Conservation (phyloP, 1,284 basidiomycete species). For the Heterobasidion parviporum region DNA sequence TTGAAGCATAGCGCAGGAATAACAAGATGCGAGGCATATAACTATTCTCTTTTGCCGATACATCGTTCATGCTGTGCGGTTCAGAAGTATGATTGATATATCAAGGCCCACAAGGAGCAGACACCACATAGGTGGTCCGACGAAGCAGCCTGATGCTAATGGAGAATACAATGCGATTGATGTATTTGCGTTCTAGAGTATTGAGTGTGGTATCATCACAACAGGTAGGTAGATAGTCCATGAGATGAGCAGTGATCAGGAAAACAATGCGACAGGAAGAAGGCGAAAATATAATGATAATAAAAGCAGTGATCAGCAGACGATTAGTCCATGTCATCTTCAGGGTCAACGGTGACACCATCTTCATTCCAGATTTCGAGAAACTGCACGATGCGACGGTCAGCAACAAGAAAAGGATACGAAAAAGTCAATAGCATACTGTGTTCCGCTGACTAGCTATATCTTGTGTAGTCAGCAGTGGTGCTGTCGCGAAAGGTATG, state of each 20-base stretch:
- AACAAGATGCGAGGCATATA: no score
- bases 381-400: slow-evolving; percentile 37
- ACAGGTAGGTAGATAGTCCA: not conserved
- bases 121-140: no score
- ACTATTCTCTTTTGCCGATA: no score
- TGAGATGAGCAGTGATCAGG: not conserved
- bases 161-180: not conserved
- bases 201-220: not conserved
- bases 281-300: not conserved
- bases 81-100: no score
- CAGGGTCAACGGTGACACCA: slow-evolving; percentile 64
- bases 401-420: not conserved
- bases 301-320: not conserved
- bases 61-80: no score
- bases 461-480: slow-evolving; percentile 54
- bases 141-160: no score
- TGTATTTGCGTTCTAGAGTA: not conserved
- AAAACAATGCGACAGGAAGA: not conserved
- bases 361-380: slow-evolving; percentile 76
- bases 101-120: no score
- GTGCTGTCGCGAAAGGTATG: slow-evolving; percentile 52
- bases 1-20: no score
- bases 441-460: slow-evolving; percentile 44
- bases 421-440: slow-evolving; percentile 30
- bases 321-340: slow-evolving; percentile 29